These are phyloP conservation scores for Blastobotrys chiropterorum DNA, from an alignment of 805 yeast genomes.

Conservation along the genomic window DNA sequence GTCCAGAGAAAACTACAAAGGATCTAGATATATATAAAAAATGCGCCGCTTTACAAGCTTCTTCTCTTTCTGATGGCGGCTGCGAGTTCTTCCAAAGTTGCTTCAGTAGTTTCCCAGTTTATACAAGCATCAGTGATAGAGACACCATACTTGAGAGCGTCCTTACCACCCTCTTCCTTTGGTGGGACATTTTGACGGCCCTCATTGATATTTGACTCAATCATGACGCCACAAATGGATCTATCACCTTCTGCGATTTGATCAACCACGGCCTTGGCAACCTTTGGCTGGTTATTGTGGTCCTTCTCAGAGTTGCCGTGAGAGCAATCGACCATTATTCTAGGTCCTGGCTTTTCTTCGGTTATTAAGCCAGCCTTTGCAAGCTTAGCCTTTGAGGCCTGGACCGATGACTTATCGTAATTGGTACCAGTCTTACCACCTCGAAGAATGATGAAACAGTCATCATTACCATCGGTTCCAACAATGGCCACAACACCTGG, in stretches of 20 bases:
- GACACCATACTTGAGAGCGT: conserved; percentile 78
- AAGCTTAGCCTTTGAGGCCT: conserved; percentile 57
- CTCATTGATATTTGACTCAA: conserved; percentile 84
- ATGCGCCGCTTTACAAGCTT: conserved; percentile 23
- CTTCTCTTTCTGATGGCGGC: conserved; percentile 79
- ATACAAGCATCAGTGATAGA: conserved; percentile 98
- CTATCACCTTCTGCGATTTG: conserved; percentile 73
- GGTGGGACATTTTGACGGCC: conserved; percentile 92
- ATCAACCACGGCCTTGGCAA: conserved; percentile 67
- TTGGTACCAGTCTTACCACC: conserved; percentile 95
- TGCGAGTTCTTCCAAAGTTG: conserved; percentile 64
- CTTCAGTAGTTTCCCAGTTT: conserved; percentile 77
- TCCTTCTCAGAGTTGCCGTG: conserved; percentile 93
- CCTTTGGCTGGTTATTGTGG: conserved; percentile 89
- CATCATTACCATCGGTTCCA: conserved; percentile 89
- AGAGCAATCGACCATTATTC: conserved; percentile 95
- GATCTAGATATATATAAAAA: too few relatives aligned
- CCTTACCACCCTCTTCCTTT: conserved; percentile 58
- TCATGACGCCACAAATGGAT: conserved; percentile 88
- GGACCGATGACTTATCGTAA: conserved; percentile 70
- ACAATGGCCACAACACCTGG: conserved; percentile 96
- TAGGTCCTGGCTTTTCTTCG: conserved; percentile 38
- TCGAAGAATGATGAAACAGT: conserved; percentile 85
- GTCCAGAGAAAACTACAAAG: too few relatives aligned
- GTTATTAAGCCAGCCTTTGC: conserved; percentile 37